phyloP scores from a whole-genome alignment of 129 eudicot genomes.

The Tanacetum coccineum region DNA sequence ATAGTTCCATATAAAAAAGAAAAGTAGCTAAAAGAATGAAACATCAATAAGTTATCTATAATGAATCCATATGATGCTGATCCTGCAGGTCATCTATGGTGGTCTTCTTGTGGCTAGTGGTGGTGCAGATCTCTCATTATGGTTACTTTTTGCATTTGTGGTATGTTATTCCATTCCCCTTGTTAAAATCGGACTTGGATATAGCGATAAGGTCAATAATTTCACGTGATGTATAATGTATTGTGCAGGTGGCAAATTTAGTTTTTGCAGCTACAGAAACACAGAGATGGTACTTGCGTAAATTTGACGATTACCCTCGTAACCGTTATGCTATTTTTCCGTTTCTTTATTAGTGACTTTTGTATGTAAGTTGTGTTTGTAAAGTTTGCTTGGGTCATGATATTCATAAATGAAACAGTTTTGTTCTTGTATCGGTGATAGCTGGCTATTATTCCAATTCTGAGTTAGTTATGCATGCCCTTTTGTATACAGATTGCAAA shows the following conservation, averaged over 20 bases:
- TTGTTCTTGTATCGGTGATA: background rate
- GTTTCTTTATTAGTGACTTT: conserved; percentile 43
- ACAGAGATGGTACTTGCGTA: conserved; percentile 74
- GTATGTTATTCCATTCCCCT: conserved; percentile 31
- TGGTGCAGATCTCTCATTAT: conserved; percentile 64
- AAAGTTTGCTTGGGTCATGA: conserved; percentile 10
- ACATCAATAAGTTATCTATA: background rate
- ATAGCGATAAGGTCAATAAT: background rate
- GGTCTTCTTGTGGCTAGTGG: conserved; percentile 93
- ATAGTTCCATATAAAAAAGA: background rate
- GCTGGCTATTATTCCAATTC: background rate
- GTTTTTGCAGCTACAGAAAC: conserved; percentile 76
- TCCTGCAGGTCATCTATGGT: conserved; percentile 72
- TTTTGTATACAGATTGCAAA: background rate
- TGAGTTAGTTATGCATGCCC: background rate
- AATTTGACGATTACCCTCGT: conserved; percentile 81
- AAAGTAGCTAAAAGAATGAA: background rate
- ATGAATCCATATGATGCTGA: background rate
- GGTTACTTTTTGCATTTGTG: conserved; percentile 84
- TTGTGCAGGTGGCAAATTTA: conserved; percentile 77
- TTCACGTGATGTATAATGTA: background rate
- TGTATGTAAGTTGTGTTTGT: conserved; percentile 4
- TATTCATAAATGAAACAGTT: background rate
- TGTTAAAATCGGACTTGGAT: background rate
- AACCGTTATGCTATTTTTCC: conserved; percentile 70